Evolutionary conservation across 345 rosid species (phyloP).

Genomic region (Eucalyptus albens): DNA sequence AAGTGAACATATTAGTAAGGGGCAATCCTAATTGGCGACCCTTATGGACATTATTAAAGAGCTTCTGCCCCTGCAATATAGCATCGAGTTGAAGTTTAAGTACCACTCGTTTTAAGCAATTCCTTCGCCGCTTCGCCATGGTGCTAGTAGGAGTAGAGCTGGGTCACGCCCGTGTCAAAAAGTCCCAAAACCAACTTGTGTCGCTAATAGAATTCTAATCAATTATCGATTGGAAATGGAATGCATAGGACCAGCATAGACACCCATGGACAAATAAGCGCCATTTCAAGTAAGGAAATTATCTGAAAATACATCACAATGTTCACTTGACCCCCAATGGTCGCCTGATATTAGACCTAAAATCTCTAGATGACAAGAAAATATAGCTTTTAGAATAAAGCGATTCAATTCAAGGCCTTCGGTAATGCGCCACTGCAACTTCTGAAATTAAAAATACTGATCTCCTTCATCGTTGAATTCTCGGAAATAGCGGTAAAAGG

Average conservation of each 20-base stretch:
- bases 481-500: background rate
- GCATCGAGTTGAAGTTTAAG: background rate
- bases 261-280: background rate
- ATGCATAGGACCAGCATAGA: background rate
- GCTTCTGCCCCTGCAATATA: background rate
- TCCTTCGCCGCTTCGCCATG: background rate
- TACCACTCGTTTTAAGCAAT: background rate
- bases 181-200: background rate
- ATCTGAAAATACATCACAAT: background rate
- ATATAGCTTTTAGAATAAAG: background rate
- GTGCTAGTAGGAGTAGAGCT: background rate
- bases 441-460: background rate
- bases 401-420: background rate
- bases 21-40: background rate
- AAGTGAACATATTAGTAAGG: background rate
- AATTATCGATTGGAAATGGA: background rate
- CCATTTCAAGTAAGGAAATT: background rate
- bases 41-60: background rate
- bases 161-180: background rate
- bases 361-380: background rate
- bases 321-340: background rate
- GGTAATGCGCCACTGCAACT: background rate
- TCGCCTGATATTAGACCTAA: background rate
- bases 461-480: background rate
- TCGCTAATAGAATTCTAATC: background rate